Evolutionary conservation across 2,329 filamentous ascomycete genomes (phyloP), one percentile per base, ranked within the genome.

Genomic region (Amylocarpus encephaloides): DNA sequence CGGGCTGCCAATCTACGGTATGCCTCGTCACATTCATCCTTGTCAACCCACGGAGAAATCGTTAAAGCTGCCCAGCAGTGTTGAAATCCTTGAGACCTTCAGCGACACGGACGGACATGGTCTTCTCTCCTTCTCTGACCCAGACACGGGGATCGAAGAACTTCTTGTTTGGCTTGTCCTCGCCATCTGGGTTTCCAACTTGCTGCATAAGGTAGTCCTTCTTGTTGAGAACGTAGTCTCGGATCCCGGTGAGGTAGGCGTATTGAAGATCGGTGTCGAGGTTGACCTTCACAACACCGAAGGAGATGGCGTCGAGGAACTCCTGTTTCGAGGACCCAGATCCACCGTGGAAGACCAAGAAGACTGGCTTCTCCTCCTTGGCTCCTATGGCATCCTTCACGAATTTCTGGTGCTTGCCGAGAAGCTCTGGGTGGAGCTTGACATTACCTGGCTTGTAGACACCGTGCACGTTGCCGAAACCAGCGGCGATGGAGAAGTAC

Each of bases 281-380:
- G 79, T 98, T 98, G 75, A 98, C 93, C 85, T 98, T 98, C 77
- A 96, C 86, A 63, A 98, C 92, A 78, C 93, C 93, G 73, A 92
- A 86, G 68, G 76, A 75, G 72, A 96, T 96, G 68, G 91, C 92
- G 64, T 89, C 82, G 58, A 77, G 78, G 80, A 87, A 98, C 76
- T 98, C 93, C 63, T 88, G 73, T 78, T 95, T 94, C 70, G 80
- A 79, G 60, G 88, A 94, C 62, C 93, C 93, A 58, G 88, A 95
- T 65, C 93, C 93, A 67, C 93, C 93, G 80, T 98, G 93, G 86
- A 98, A 98, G 71, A 98, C 93, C 67, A 98, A 89, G 83, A 91
- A 97, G 68, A 97, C 88, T 62, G 93, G 93, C 85, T 96, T 96
- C 68, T 87, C 79, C 60, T 87, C 80, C 63, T 79, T 75, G 65